phyloP scores from a whole-genome alignment of 129 eudicot species.

The Flaveria brownii region DNA sequence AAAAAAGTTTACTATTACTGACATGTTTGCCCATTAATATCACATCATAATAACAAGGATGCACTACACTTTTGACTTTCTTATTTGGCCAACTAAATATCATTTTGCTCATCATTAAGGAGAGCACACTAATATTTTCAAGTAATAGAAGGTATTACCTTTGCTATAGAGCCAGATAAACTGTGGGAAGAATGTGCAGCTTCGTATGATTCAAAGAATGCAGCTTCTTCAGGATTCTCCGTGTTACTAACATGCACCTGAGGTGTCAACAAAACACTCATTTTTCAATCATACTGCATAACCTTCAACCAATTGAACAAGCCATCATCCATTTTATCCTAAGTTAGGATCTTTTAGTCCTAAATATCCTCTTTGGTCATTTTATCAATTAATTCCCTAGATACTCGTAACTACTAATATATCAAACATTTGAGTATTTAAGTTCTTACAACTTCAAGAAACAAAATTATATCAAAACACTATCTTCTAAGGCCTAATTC shows the following conservation, averaged over 20 bases:
- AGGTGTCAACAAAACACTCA: constrained; percentile 16
- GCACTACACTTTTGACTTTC: background rate
- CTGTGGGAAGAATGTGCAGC: constrained; percentile 88
- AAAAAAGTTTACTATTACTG: constrained; percentile 2
- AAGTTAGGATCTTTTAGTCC: background rate
- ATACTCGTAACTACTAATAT: background rate
- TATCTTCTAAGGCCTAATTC: background rate
- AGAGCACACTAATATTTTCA: background rate
- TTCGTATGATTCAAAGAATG: constrained; percentile 93
- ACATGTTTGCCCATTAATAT: background rate
- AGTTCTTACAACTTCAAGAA: background rate
- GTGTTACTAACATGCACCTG: constrained; percentile 81
- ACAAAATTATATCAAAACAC: background rate
- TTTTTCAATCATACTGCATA: background rate
- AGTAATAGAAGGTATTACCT: constrained; percentile 47
- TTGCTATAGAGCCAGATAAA: constrained; percentile 77
- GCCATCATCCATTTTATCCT: background rate
- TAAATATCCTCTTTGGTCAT: background rate
- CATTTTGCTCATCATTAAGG: background rate
- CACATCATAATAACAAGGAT: background rate
- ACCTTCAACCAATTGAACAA: background rate
- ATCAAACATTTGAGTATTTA: background rate
- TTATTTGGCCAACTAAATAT: constrained; percentile 3
- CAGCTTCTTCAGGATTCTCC: constrained; percentile 90
- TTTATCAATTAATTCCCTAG: background rate